Base-by-base conservation (phyloP, 2,329 filamentous ascomycete species). In the Sordariomycetes sp. region DNA sequence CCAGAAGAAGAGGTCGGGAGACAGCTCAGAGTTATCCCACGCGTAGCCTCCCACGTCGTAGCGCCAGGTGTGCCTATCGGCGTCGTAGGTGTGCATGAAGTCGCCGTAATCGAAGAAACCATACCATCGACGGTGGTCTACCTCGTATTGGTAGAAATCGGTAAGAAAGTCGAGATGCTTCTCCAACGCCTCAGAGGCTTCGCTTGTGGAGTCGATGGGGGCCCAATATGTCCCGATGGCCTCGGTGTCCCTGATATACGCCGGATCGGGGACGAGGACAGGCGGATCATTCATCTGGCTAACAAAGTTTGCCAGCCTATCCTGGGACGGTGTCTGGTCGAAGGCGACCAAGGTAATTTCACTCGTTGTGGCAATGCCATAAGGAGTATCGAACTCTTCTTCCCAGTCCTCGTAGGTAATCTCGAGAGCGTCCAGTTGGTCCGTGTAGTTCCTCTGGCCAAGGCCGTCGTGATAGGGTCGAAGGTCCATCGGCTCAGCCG, bases 321-420 rank as follows among this genome's bases (percentile, higher is more conserved):
- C 72, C 2, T 72, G 69, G 0, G 75, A 68, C 0, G 81, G 81
- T 0, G 81, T 84, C 15, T 65, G 65, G 1, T 75, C 74, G 55
- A 82, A 82, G 0, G 72, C 75, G 53, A 74, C 74, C 15, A 85
- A 61, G 57, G 72, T 79, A 6, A 84, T 57, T 62, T 85, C 79
- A 59, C 76, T 84, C 0, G 80, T 84, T 45, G 79, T 69, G 0
- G 74, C 79, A 36, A 85, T 76, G 0, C 82, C 82, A 54, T 78
- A 77, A 0, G 81, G 77, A 0, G 77, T 82, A 57, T 77, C 72
- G 50, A 80, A 81, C 0, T 74, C 76, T 0, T 65, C 67, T 59
- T 85, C 80, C 59, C 74, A 85, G 60, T 85, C 81, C 59, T 85
- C 82, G 59, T 85, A 85, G 0, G 82, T 85, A 24, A 85, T 79